phyloP scores from a whole-genome alignment of 768 basidiomycete species.

The Lentinula detonsa region DNA sequence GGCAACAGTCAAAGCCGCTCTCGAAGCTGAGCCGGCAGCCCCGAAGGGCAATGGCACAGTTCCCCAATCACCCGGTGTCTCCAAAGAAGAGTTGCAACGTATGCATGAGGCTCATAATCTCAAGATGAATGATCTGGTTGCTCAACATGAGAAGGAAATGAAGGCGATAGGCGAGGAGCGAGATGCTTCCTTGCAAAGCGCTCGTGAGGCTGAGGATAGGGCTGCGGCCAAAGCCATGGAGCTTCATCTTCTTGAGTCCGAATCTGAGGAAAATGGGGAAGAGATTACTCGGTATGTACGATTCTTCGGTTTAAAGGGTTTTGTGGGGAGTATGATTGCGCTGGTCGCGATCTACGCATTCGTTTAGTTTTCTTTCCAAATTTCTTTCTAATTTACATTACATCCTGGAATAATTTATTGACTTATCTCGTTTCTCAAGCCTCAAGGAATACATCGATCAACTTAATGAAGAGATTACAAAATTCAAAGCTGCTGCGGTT shows the following conservation, averaged over 20 bases:
- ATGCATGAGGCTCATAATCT: slow-evolving; percentile 82
- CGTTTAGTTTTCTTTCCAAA: slow-evolving; percentile 27
- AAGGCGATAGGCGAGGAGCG: slow-evolving; percentile 52
- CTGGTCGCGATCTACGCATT: slow-evolving; percentile 52
- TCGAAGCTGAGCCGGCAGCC: slow-evolving; percentile 40
- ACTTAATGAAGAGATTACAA: slow-evolving; percentile 34
- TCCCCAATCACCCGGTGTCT: slow-evolving; percentile 43
- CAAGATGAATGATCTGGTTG: slow-evolving; percentile 70
- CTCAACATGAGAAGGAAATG: slow-evolving; percentile 55
- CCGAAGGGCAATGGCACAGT: slow-evolving; percentile 51
- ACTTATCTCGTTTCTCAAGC: slow-evolving; percentile 34
- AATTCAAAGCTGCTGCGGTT: neutral
- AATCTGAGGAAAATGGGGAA: slow-evolving; percentile 72
- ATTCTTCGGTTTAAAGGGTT: slow-evolving; percentile 53
- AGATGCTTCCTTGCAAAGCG: slow-evolving; percentile 40
- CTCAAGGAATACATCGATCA: slow-evolving; percentile 61
- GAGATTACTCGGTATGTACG: slow-evolving; percentile 74
- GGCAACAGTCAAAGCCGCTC: slow-evolving; percentile 52
- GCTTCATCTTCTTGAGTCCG: slow-evolving; percentile 72
- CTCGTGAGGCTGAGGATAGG: slow-evolving; percentile 53
- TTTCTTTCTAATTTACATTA: slow-evolving; percentile 9
- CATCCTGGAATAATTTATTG: slow-evolving; percentile 26
- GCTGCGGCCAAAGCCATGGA: slow-evolving; percentile 73
- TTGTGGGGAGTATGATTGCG: slow-evolving; percentile 43
- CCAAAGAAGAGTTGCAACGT: slow-evolving; percentile 71